Base-by-base conservation (phyloP, 225 moss, liverwort and hornwort species). In the Pleurozium schreberi region DNA sequence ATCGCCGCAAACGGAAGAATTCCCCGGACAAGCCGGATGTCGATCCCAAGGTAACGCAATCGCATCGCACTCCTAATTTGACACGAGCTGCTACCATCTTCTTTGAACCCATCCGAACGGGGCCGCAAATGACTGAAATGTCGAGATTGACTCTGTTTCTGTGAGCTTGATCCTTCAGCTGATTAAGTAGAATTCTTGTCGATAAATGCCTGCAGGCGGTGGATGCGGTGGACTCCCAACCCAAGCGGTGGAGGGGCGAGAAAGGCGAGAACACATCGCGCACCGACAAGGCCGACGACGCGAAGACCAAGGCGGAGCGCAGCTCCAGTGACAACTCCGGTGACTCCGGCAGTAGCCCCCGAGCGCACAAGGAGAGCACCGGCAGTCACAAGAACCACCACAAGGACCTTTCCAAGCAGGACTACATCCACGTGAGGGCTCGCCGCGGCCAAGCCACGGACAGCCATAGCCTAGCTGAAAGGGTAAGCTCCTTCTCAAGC, bases 391-490 rank as follows among this genome's bases (percentile, higher is more conserved):
- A 90, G 89, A 85, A 84, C 84, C 88, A 84, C 66, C 87, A 76
- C 86, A 92, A 92, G 87, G 94, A 92, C 42, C 52, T 90, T 25
- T 93, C 93, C 27, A 94, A 94, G 81, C 94, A 93, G 62, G 94
- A 94, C 81, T 94, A 91, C 91, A 94, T 94, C 65, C 94, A 94
- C 69, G 94, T 94, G 61, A 85, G 94, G 63, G 94, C 94, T 63
- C 92, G 94, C 26, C 89, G 94, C 38, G 94, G 94, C 15, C 92
- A 94, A 84, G 94, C 94, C 89, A 94, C 93, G 26, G 94, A 94
- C 65, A 94, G 94, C 86, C 94, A 94, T 65, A 94, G 94, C 80
- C 86, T 94, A 31, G 94, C 94, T 5, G 94, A 94, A 83, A 89
- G 94, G 85, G 94, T 94, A 90, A 89, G 87, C 31, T 76, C n/a